Evolutionary conservation across 768 basidiomycete species (phyloP), one percentile per base, ranked within the genome.

Genomic region (Piloderma croceum): DNA sequence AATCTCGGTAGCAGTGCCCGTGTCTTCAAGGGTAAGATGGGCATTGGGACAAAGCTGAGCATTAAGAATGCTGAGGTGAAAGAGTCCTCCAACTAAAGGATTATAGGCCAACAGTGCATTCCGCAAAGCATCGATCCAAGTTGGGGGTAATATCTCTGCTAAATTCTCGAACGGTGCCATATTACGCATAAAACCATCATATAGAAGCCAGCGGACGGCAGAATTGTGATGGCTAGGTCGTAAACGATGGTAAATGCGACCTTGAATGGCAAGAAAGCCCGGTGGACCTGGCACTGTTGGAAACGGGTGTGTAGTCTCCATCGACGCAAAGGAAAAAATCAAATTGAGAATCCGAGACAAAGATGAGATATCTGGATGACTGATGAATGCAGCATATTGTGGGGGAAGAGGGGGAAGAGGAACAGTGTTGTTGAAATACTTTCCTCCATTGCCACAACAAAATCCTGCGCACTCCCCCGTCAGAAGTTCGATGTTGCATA

Each of bases 141-240:
- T 24, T 6, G n/a, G 13, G 1, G 50, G 52, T 6, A 53, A 18
- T 23, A 24, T 17, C 9, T 35, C 31, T 3, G 39, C 9, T 22
- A 22, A 39, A 3, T 31, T 17, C 5, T 33, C n/a, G 3, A 10
- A 12, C n/a, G 33, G 15, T 17, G n/a, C n/a, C n/a, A n/a, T n/a
- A n/a, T n/a, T n/a, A n/a, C n/a, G n/a, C n/a, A n/a, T n/a, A n/a
- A 60, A 58, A 2, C 57, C 57, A 34, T 65, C 60, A 39, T 61
- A 61, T 4, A 65, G 36, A 6, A 65, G 43, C 64, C 64, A 65
- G 2, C 50, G 48, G 4, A 64, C 44, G 3, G 53, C 56, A 2
- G 58, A 63, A 31, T 52, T 46, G 0, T 44, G 9, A 33, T 61
- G 59, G 9, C 38, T 45, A 2, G 61, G 53, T 3, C 57, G 51